Evolutionary conservation across 2,329 filamentous ascomycete genomes (phyloP).

Genomic region (Penicillium sclerotiorum): DNA sequence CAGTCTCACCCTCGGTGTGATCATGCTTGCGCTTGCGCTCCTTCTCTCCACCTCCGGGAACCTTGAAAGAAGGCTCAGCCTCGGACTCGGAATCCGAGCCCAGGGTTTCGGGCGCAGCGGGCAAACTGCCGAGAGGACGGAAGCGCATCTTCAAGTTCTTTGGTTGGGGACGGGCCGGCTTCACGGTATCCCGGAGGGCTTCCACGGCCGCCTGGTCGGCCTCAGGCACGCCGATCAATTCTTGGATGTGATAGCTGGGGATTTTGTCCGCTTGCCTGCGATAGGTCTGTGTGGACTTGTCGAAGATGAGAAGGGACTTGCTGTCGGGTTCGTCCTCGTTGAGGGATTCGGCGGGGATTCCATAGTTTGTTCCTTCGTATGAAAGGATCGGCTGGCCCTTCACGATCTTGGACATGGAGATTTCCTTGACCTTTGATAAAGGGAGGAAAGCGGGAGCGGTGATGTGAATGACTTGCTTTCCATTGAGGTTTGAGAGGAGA

Average conservation of each 20-base stretch:
- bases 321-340: conserved; percentile 29
- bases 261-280: conserved; percentile 29
- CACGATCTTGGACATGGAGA: conserved; percentile 45
- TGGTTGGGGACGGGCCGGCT: conserved; percentile 44
- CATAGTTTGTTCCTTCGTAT: conserved; percentile 47
- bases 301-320: conserved; percentile 41
- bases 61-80: conserved; percentile 35
- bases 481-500: conserved; percentile 41
- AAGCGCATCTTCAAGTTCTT: conserved; percentile 50
- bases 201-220: conserved; percentile 28
- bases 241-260: conserved; percentile 40
- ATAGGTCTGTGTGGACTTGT: conserved; percentile 40
- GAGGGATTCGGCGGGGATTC: conserved; percentile 39
- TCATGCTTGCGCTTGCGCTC: conserved; percentile 44
- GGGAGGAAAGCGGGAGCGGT: conserved; percentile 49
- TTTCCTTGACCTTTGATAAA: conserved; percentile 47
- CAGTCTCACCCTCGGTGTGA: conserved; percentile 32
- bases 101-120: conserved; percentile 35
- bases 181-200: conserved; percentile 33
- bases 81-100: conserved; percentile 44
- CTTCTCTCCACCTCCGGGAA: conserved; percentile 34
- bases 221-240: conserved; percentile 38
- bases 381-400: conserved; percentile 45
- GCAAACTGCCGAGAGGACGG: conserved; percentile 43
- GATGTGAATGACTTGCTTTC: conserved; percentile 54